Evolutionary conservation across 1,284 basidiomycete genomes (phyloP).

Genomic region (Laetiporus sulphureus): DNA sequence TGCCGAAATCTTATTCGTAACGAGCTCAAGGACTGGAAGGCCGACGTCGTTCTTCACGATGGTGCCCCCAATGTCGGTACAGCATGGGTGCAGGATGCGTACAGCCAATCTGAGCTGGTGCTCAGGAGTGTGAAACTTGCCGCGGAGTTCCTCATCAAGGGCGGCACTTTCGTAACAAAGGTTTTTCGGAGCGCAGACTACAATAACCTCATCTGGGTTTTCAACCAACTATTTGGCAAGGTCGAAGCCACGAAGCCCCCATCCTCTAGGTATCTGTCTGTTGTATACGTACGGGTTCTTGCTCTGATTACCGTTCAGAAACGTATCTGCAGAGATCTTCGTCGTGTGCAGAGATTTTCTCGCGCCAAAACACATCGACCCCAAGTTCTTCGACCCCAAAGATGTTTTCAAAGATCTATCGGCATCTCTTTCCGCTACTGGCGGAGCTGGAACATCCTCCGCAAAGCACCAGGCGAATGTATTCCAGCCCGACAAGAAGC

Average conservation of each 20-base stretch:
- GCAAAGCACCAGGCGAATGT: constrained; percentile 80
- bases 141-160: constrained; percentile 91
- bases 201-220: constrained; percentile 98
- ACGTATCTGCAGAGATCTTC: constrained; percentile 99
- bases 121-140: constrained; percentile 95
- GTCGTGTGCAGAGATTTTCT: constrained; percentile 96
- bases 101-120: constrained; percentile 95
- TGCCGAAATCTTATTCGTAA: constrained; percentile 85
- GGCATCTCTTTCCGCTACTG: constrained; percentile 38
- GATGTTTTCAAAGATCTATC: constrained; percentile 95
- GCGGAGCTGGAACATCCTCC: constrained; percentile 44
- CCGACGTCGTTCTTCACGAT: constrained; percentile 99
- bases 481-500: constrained; percentile 96
- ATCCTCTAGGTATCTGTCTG: constrained; percentile 71
- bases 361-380: constrained; percentile 93
- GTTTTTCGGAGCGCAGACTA: constrained; percentile 99
- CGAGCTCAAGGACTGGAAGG: constrained; percentile 98
- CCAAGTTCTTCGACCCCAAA: constrained; percentile 96
- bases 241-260: constrained; percentile 99
- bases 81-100: constrained; percentile 99
- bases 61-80: constrained; percentile 99
- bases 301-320: constrained; percentile 51
- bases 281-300: constrained; percentile 4
- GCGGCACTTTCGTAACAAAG: constrained; percentile 96
- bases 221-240: constrained; percentile 92